Conservation (phyloP, 2,329 filamentous ascomycete species). For the Stachybotrys chlorohalonatus region DNA sequence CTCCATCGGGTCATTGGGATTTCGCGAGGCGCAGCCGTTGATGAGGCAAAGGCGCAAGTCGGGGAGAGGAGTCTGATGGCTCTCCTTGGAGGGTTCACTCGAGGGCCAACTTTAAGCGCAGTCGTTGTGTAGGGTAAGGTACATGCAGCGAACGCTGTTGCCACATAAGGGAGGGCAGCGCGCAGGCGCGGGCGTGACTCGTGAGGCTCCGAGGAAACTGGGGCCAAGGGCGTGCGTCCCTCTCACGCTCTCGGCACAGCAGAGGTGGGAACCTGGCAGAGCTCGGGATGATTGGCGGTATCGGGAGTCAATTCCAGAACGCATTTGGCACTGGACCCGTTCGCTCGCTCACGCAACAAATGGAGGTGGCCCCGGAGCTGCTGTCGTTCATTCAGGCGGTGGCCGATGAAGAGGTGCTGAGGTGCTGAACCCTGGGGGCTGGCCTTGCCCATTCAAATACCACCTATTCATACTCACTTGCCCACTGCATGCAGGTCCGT, state of each 20-base stretch:
- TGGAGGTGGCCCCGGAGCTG: too few relatives aligned
- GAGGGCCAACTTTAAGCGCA: neutral
- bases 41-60: neutral
- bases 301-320: too few relatives aligned
- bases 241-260: neutral
- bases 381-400: too few relatives aligned
- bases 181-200: neutral
- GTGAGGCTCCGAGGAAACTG: conserved; percentile 7
- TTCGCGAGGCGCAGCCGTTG: neutral
- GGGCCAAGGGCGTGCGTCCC: conserved; percentile 2
- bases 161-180: neutral
- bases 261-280: too few relatives aligned
- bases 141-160: neutral
- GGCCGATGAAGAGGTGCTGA: too few relatives aligned
- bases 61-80: neutral
- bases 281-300: too few relatives aligned
- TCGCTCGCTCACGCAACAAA: too few relatives aligned
- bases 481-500: too few relatives aligned
- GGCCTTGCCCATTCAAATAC: too few relatives aligned
- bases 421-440: too few relatives aligned
- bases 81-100: neutral
- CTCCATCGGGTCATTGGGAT: conserved; percentile 19
- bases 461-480: too few relatives aligned
- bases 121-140: neutral
- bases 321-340: too few relatives aligned